These are phyloP conservation scores for Marsdenia floribunda DNA, from an alignment of 257 asterid species.

Conservation along the genomic window DNA sequence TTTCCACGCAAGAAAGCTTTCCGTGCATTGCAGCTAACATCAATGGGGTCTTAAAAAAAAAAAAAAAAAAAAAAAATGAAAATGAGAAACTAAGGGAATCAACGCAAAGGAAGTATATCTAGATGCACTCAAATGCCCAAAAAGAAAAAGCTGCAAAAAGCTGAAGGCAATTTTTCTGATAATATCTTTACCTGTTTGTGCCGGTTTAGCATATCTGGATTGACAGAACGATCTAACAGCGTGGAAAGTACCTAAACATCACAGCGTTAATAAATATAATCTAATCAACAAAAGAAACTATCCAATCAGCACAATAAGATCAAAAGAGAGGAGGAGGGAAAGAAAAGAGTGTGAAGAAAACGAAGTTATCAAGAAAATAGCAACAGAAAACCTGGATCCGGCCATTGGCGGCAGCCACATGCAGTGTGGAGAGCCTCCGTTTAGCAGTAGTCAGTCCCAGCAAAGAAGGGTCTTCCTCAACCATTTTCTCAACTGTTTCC, in stretches of 20 bases:
- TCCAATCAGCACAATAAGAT: not conserved
- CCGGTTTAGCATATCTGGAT: slow-evolving; percentile 68
- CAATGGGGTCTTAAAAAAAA: slow-evolving; percentile 63
- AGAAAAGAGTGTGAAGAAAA: not conserved
- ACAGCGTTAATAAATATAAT: not conserved
- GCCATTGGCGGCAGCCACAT: slow-evolving; percentile 68
- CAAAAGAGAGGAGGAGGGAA: not conserved
- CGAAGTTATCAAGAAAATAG: not conserved
- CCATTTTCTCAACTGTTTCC: slow-evolving; percentile 47
- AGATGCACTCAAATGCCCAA: slow-evolving; percentile 4
- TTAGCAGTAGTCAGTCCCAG: slow-evolving; percentile 30
- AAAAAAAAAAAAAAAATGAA: slow-evolving; percentile 19
- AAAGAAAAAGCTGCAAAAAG: slow-evolving; percentile 6
- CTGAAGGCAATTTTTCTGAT: not conserved
- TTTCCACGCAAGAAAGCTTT: slow-evolving; percentile 51
- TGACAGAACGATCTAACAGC: slow-evolving; percentile 60
- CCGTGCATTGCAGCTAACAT: slow-evolving; percentile 90
- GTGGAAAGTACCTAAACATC: slow-evolving; percentile 51
- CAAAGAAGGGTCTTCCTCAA: slow-evolving; percentile 45
- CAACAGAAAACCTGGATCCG: slow-evolving; percentile 51
- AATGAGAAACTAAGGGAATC: slow-evolving; percentile 11
- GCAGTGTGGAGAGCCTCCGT: slow-evolving; percentile 55
- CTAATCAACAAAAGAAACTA: not conserved
- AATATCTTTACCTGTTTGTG: slow-evolving; percentile 58
- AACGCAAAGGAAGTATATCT: slow-evolving; percentile 1